Evolutionary conservation across 192 early-diverging fungal genomes (phyloP), one percentile per base, ranked within the genome.

Genomic region (Kappamyces sp.): DNA sequence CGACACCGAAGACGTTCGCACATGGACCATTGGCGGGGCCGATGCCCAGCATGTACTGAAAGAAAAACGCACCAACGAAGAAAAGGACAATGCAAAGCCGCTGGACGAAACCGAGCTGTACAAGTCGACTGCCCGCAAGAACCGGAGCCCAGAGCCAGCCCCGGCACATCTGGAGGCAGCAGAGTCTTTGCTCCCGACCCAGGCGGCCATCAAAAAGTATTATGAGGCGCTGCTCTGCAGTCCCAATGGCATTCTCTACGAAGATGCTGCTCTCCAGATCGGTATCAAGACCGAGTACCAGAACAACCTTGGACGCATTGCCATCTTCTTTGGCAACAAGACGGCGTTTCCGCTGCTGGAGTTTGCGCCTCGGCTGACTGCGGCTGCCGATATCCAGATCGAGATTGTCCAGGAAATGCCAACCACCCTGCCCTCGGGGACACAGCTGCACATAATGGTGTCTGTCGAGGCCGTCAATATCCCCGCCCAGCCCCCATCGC

Each of bases 261-360:
- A 96, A 69, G 92, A 97, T 65, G 74, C 75, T 4, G 84, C 86
- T 55, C 65, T 98, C 43, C 92, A 97, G 60, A 81, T 99, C 32
- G 92, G 92, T 7, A 55, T 98, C 50, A 93, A 97, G 57, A 84
- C 89, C 1, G 95, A 98, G 63, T 99, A 94, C 67, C 91, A 96
- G 66, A 83, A 83, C 12, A 81, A 90, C 6, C 74, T 89, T 1
- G 97, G 95, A 5, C 84, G 94, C 9, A 57, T 99, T 15, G 95
- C 90, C 49, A 62, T 99, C 32, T 99, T 92, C 60, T 80, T 90
- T 51, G 88, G 89, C 35, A 99, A 99, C 79, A 91, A 91, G 63
- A 82, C 89, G 0, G 77, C 82, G 2, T 73, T 72, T 5, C 74
- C 85, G 10, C 78, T 97, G 57, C 82, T 75, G 35, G 69, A 82